These are phyloP conservation scores for Neurospora crassa DNA, from an alignment of 2,329 filamentous ascomycete species.

Conservation along the genomic window DNA sequence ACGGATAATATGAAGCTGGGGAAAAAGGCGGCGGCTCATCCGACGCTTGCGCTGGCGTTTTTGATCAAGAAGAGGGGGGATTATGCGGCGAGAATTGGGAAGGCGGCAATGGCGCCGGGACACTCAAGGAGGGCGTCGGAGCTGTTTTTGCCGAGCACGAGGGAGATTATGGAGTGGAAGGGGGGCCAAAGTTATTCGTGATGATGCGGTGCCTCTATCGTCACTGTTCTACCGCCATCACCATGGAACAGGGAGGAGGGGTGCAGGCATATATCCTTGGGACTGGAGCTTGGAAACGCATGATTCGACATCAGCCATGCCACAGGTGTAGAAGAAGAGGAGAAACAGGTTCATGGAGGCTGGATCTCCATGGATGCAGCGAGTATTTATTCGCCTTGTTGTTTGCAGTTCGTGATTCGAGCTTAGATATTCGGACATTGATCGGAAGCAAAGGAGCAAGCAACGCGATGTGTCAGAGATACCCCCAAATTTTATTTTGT, in stretches of 20 bases:
- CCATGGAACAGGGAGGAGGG: no score
- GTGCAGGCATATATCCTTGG: no score
- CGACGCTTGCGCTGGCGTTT: constrained; percentile 17
- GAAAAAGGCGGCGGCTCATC: constrained; percentile 11
- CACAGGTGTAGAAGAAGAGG: neutral
- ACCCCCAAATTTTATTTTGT: neutral
- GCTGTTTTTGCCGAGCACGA: constrained; percentile 15
- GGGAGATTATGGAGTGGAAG: constrained; percentile 20
- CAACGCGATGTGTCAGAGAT: neutral
- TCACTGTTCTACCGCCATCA: no score
- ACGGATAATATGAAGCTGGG: constrained; percentile 9
- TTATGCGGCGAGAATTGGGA: constrained; percentile 9
- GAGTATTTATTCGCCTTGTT: neutral
- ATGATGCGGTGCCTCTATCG: neutral
- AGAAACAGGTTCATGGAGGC: neutral
- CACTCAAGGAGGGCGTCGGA: constrained; percentile 1
- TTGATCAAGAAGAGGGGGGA: constrained; percentile 17
- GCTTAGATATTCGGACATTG: neutral
- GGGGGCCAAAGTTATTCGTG: constrained; percentile 1
- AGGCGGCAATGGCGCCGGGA: neutral
- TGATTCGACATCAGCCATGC: neutral
- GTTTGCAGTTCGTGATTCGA: neutral
- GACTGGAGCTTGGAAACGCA: neutral
- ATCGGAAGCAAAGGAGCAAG: neutral
- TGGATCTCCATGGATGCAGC: neutral